A percentile compares a stretch with the other conserved stretches of the same genome.
These are phyloP conservation scores for Tricholoma hemisulphureum DNA, from an alignment of 768 basidiomycete genomes.

Conservation along the genomic window DNA sequence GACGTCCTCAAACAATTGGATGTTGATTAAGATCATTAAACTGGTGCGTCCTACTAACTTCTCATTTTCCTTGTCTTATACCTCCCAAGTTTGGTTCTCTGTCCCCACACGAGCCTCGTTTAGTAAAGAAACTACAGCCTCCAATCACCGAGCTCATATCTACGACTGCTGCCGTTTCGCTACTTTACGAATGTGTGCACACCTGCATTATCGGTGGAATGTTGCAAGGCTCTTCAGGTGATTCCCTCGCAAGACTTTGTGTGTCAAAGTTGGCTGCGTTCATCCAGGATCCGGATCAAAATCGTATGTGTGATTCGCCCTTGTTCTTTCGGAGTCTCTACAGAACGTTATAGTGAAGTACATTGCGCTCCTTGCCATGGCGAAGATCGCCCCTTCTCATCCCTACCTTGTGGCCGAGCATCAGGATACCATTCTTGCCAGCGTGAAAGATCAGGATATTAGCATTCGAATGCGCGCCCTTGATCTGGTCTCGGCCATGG, in stretches of 20 bases:
- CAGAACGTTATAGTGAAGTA: conserved; percentile 76
- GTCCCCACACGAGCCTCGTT: conserved; percentile 86
- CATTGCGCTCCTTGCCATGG: conserved; percentile 91
- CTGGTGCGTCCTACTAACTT: conserved; percentile 47
- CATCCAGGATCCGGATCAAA: conserved; percentile 91
- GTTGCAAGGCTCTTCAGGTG: conserved; percentile 76
- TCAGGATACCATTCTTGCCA: conserved; percentile 86
- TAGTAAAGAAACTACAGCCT: conserved; percentile 91
- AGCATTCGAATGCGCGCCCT: conserved; percentile 95
- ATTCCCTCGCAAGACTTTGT: conserved; percentile 80
- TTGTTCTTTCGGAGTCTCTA: conserved; percentile 4
- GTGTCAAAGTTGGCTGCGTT: conserved; percentile 93
- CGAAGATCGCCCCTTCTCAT: conserved; percentile 92
- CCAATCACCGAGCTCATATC: conserved; percentile 95
- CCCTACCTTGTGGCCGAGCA: conserved; percentile 88
- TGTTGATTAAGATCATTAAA: conserved; percentile 99
- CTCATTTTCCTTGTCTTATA: conserved; percentile 3
- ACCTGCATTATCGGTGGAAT: conserved; percentile 98
- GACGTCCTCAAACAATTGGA: conserved; percentile 97
- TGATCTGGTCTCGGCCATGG: conserved; percentile 93
- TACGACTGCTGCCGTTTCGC: conserved; percentile 91
- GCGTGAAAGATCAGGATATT: conserved; percentile 90
- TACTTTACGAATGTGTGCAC: conserved; percentile 97
- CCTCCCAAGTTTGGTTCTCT: conserved; percentile 80
- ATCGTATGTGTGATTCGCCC: conserved; percentile 57